Base-by-base conservation (phyloP, 805 yeast species). In the Kluyveromyces wickerhamii region DNA sequence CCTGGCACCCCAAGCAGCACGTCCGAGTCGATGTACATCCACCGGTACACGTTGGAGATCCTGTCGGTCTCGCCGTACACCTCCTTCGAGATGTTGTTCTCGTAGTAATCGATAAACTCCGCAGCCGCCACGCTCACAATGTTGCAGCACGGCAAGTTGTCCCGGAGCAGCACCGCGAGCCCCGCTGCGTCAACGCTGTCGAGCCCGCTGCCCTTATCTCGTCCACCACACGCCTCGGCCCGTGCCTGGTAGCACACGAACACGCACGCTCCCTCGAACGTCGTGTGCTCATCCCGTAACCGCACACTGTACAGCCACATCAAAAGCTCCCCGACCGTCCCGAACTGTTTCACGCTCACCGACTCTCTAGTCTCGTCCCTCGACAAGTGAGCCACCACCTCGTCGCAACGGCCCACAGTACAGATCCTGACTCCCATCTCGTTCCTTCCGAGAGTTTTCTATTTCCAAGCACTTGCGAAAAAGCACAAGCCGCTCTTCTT, bases 1-100 rank as follows among this genome's bases (percentile, higher is more conserved):
- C n/a, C 26, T 6, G 11, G 14, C 5, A 5, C 5, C n/a, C n/a
- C n/a, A n/a, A n/a, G n/a, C 15, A 28, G 13, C 10, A 17, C 11
- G 9, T 20, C 19, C 9, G 33, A 20, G 16, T 21, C 33, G 8
- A 19, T 13, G 31, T 50, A 48, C 61, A 56, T 56, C 61, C 61
- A 56, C 29, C 51, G 51, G 16, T 49, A 37, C 41, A 50, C 41
- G 21, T 54, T 44, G n/a, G 43, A 31, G n/a, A 52, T 43, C 27
- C 54, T 44, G 34, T 45, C 29, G 11, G 33, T 15, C 15, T 39
- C 13, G 4, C 17, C 25, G 17, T 7, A 15, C 7, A 9, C 10
- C 5, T 15, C 19, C 4, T 5, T 13, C 7, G n/a, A 5, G 3
- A 22, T 11, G 5, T 10, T 11, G 12, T 16, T 9, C 11, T 30